phyloP scores from a whole-genome alignment of 1,284 basidiomycete species.

The Puccinia hordei region DNA sequence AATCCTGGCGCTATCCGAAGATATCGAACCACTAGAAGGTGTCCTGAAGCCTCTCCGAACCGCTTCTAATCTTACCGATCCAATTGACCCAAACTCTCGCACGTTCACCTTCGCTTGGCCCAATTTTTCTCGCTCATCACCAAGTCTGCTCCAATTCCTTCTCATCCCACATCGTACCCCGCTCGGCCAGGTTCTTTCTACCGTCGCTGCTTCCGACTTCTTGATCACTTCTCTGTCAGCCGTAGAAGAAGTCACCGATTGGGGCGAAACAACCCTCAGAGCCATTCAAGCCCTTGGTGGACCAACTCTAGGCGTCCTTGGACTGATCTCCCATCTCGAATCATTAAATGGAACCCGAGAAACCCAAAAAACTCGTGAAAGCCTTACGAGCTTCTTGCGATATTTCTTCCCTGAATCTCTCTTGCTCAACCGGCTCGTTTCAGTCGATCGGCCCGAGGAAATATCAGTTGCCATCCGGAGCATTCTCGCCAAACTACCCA shows the following conservation, averaged over 20 bases:
- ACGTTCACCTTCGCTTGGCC: conserved; percentile 27
- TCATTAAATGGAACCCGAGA: conserved; percentile 36
- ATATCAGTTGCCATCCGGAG: conserved; percentile 69
- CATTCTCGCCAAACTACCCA: conserved; percentile 52
- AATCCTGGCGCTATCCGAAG: conserved; percentile 26
- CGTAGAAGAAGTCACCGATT: conserved; percentile 75
- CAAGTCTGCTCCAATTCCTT: conserved; percentile 70
- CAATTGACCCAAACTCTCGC: conserved; percentile 10
- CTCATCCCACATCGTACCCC: conserved; percentile 61
- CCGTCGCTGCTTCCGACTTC: conserved; percentile 86
- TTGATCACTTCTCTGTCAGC: conserved; percentile 82
- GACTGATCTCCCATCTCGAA: conserved; percentile 35
- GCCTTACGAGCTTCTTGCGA: conserved; percentile 83
- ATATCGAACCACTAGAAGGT: conserved; percentile 33
- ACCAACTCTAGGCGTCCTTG: conserved; percentile 73
- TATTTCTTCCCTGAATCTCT: conserved; percentile 82
- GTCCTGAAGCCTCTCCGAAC: conserved; percentile 9
- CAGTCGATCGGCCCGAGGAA: conserved; percentile 63
- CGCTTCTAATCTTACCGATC: not conserved
- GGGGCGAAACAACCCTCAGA: conserved; percentile 88
- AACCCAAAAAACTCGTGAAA: conserved; percentile 69
- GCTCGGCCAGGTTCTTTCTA: conserved; percentile 78
- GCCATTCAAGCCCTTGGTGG: conserved; percentile 67
- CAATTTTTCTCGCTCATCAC: conserved; percentile 28
- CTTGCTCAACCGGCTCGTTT: conserved; percentile 57